Conservation (phyloP, 768 basidiomycete genomes). For the Fistulinella prunicolor region DNA sequence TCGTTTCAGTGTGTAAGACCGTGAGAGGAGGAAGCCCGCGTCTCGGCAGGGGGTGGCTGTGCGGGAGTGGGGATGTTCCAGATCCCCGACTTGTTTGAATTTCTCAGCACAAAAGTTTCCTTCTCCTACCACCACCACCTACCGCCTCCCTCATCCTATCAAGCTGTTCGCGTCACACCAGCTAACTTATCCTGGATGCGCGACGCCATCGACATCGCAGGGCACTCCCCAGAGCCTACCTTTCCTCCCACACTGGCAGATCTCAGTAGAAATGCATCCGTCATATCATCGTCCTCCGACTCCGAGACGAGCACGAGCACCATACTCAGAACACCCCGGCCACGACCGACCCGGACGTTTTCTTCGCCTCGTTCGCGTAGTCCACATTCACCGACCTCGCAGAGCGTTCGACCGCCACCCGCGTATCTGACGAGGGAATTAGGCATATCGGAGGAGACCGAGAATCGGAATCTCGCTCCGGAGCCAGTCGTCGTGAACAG, state of each 20-base stretch:
- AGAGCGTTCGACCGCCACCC: conserved; percentile 42
- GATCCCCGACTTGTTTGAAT: conserved; percentile 7
- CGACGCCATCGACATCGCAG: background rate
- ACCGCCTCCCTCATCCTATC: too few relatives aligned
- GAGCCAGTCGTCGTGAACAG: conserved; percentile 6
- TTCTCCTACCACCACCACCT: background rate
- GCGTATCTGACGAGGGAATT: conserved; percentile 60
- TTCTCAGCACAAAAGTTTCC: conserved; percentile 14
- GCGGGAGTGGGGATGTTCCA: conserved; percentile 13
- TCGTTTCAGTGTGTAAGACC: too few relatives aligned
- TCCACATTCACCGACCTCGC: conserved; percentile 40
- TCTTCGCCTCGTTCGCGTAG: conserved; percentile 62
- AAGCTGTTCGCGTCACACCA: too few relatives aligned
- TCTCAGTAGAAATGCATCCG: conserved; percentile 73
- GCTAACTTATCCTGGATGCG: conserved; percentile 5
- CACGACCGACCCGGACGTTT: conserved; percentile 58
- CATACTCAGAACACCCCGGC: conserved; percentile 41
- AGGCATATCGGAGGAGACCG: conserved; percentile 36
- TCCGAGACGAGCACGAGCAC: conserved; percentile 46
- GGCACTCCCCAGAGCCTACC: conserved; percentile 8
- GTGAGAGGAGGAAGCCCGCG: background rate
- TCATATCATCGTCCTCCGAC: conserved; percentile 65
- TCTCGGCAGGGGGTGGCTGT: conserved; percentile 26
- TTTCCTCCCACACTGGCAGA: conserved; percentile 50
- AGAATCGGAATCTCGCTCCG: conserved; percentile 5